Conservation (phyloP, 345 rosid species). For the Abelmoschus esculentus region DNA sequence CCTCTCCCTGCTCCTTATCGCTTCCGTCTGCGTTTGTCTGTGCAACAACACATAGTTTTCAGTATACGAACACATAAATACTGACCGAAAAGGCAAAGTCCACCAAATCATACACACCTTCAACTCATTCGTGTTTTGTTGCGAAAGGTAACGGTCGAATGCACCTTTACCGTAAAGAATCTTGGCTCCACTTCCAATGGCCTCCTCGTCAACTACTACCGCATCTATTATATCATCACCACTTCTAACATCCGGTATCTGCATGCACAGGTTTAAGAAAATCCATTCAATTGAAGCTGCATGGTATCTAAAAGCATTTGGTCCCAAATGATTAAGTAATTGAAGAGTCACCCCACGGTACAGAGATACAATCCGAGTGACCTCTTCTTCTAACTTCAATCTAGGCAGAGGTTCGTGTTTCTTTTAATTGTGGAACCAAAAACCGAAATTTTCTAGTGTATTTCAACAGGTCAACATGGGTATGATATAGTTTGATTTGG, state of each 20-base stretch:
- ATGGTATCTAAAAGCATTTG: background rate
- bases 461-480: no score
- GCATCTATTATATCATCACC: conserved; percentile 76
- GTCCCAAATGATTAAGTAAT: background rate
- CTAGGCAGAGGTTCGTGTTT: background rate
- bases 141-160: conserved; percentile 53
- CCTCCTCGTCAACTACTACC: conserved; percentile 79
- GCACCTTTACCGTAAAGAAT: conserved; percentile 81
- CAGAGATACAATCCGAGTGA: background rate
- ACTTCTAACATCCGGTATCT: conserved; percentile 77
- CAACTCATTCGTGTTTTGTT: conserved; percentile 36
- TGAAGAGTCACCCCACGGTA: background rate
- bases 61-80: background rate
- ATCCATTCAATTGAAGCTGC: background rate
- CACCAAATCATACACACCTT: conserved; percentile 19
- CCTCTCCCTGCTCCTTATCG: conserved; percentile 37
- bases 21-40: conserved; percentile 52
- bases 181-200: conserved; percentile 66
- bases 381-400: background rate
- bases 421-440: background rate
- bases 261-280: conserved; percentile 5
- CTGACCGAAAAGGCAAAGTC: background rate
- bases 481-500: no score
- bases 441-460: no score
- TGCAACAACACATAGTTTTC: conserved; percentile 22